phyloP scores from a whole-genome alignment of 2,329 filamentous ascomycete genomes.

The Cladophialophora chaetospira region DNA sequence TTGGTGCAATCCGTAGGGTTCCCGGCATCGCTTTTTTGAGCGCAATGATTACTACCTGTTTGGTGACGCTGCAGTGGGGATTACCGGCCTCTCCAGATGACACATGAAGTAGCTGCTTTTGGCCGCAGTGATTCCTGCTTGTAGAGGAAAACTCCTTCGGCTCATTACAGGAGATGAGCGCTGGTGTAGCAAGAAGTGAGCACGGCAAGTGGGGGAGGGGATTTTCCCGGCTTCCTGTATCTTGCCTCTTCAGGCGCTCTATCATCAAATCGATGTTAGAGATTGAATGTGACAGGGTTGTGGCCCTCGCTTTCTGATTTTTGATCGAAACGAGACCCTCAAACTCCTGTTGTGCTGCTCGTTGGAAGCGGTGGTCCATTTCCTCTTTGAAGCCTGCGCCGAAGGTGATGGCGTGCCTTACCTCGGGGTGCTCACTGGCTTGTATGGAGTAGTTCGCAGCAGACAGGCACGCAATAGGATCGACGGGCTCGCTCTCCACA shows the following conservation, averaged over 20 bases:
- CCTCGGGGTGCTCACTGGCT: background rate
- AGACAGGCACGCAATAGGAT: background rate
- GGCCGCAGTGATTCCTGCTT: background rate
- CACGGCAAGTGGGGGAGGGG: background rate
- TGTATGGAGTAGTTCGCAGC: background rate
- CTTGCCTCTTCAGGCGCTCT: too few relatives aligned
- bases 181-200: background rate
- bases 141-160: background rate
- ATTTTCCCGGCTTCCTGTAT: background rate
- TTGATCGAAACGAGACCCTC: background rate
- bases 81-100: too few relatives aligned
- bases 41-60: background rate
- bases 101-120: background rate
- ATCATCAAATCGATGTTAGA: too few relatives aligned
- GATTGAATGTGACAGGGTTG: background rate
- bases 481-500: too few relatives aligned
- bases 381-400: background rate
- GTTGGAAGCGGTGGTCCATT: background rate
- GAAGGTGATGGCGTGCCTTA: background rate
- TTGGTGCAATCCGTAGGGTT: background rate
- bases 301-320: background rate
- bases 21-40: background rate
- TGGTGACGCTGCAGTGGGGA: too few relatives aligned
- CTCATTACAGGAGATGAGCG: constrained; percentile 4
- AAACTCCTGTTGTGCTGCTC: background rate